Evolutionary conservation across 305 asterid species (phyloP).

Genomic region (Coffea humblotiana): DNA sequence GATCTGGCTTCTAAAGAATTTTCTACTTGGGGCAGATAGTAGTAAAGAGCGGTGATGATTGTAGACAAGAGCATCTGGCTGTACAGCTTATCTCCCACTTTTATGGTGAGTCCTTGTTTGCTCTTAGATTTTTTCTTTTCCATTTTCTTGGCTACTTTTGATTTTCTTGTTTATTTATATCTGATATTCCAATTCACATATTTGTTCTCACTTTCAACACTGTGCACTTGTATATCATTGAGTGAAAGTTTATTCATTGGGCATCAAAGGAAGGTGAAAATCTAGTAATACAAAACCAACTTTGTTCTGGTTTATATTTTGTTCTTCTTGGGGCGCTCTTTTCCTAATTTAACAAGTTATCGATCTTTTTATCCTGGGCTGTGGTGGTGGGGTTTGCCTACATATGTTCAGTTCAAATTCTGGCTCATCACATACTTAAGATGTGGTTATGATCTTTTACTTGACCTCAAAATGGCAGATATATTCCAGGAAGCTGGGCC

Average conservation of each 20-base stretch:
- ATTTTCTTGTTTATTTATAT: neutral
- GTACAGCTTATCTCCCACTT: conserved; percentile 89
- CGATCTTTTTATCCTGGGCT: neutral
- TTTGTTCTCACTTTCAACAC: neutral
- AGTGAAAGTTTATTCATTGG: neutral
- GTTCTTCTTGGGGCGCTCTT: neutral
- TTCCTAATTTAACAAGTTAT: neutral
- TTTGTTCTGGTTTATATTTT: neutral
- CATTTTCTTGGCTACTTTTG: neutral
- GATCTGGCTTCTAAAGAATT: neutral
- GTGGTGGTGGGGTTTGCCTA: neutral
- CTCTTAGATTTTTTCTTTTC: conserved; percentile 1
- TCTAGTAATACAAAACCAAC: neutral
- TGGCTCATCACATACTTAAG: neutral
- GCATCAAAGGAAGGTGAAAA: neutral
- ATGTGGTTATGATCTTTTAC: conserved; percentile 9
- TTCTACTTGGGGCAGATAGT: conserved; percentile 32
- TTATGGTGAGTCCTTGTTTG: conserved; percentile 46
- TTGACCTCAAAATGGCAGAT: conserved; percentile 56
- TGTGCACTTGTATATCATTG: neutral
- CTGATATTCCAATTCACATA: neutral
- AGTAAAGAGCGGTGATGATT: conserved; percentile 59
- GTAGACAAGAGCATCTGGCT: conserved; percentile 61
- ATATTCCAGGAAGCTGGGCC: conserved; percentile 99
- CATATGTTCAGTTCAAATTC: neutral